Base-by-base conservation (phyloP, 768 basidiomycete genomes). In the Ephemerocybe angulata region DNA sequence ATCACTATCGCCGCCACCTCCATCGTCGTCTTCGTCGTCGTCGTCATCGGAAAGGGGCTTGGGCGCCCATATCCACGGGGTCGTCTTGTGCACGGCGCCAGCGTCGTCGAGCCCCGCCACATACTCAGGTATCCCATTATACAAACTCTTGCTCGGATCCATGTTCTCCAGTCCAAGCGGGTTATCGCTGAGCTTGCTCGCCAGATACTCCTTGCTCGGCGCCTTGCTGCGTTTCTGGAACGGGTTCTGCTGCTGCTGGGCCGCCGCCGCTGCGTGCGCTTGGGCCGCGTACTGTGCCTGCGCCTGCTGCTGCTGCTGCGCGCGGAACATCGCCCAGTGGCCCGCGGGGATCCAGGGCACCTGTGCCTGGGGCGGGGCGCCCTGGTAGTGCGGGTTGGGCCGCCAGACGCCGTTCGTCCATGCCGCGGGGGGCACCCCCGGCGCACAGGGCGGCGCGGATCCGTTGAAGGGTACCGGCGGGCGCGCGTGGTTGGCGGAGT, bases 31-130 rank as follows among this genome's bases (percentile, higher is more conserved):
- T 1, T 61, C 67, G 28, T 74, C 70, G 31, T 72, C 64, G 11
- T 64, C 57, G 25, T 73, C 69, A 30, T 72, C 63, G 8, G 64
- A 56, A 21, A 84, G 70, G 54, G 71, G 70, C 31, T 75, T 64
- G 24, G 85, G 81, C 67, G 77, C 83, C 88, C 88, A 90, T 53
- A 88, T 77, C 87, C 87, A 90, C 7, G 88, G 88, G 0, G 88
- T 88, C 13, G 78, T 73, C 5, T 11, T 33, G 38, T n/a, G 6
- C 11, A 8, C 54, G 12, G 30, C 49, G 25, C 28, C 44, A 19
- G 13, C 46, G 25, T 33, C 49, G n/a, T 50, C n/a, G 27, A 28
- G 46, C 4, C 46, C 46, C 11, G 25, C 25, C 47, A 54, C 7
- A 5, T 74, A 70, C 15, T 68, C 70, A 17, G 70, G 70, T 19